Evolutionary conservation across 2,329 filamentous ascomycete genomes (phyloP).

Genomic region (Aspergillus vadensis): DNA sequence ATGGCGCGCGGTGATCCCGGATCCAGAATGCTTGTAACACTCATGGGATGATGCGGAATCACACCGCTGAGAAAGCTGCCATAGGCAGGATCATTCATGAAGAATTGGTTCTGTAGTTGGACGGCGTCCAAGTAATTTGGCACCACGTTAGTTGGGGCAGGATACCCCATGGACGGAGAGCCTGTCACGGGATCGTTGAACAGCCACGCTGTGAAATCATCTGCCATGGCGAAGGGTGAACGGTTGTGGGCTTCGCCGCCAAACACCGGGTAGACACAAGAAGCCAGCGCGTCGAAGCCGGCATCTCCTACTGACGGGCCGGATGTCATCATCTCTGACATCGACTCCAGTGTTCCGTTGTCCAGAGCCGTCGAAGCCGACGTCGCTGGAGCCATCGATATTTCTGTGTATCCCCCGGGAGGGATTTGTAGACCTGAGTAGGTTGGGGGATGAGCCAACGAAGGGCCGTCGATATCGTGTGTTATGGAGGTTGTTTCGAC

Average conservation of each 20-base stretch:
- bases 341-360: conserved; percentile 27
- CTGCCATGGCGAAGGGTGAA: conserved; percentile 83
- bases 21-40: conserved; percentile 81
- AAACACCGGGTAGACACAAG: conserved; percentile 75
- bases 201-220: conserved; percentile 83
- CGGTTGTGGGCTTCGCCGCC: conserved; percentile 80
- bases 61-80: conserved; percentile 52
- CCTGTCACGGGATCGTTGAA: conserved; percentile 70
- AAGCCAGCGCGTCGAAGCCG: conserved; percentile 40
- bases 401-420: conserved; percentile 24
- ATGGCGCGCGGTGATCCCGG: conserved; percentile 76
- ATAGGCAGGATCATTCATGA: conserved; percentile 53
- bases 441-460: conserved; percentile 21
- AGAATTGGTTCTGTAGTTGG: conserved; percentile 53
- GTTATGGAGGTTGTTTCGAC: conserved; percentile 19
- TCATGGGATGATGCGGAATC: conserved; percentile 76
- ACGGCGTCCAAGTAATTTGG: conserved; percentile 44
- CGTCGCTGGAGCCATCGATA: conserved; percentile 22
- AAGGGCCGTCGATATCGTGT: conserved; percentile 20
- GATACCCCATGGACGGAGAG: conserved; percentile 55
- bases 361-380: conserved; percentile 30
- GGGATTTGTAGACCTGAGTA: conserved; percentile 22
- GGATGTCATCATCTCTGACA: conserved; percentile 29
- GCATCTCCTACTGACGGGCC: conserved; percentile 27
- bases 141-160: conserved; percentile 42